Conservation (phyloP, 306 rosid genomes). For the Prunus dulcis region DNA sequence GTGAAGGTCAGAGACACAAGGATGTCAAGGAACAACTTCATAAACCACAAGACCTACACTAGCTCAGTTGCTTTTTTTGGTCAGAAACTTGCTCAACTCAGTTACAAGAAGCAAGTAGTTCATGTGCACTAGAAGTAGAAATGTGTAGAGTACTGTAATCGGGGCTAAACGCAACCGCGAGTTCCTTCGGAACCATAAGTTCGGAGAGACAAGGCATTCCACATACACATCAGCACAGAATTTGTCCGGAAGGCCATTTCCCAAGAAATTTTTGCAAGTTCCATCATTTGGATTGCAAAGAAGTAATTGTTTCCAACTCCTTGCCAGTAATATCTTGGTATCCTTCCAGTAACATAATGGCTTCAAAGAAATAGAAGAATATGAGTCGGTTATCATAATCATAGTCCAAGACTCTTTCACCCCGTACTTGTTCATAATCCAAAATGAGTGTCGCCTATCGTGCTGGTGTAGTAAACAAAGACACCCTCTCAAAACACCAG, state of each 20-base stretch:
- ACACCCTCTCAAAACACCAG: conserved; percentile 2
- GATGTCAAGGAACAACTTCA: not conserved
- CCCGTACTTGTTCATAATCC: conserved; percentile 15
- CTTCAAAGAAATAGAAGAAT: not conserved
- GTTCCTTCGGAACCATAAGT: not conserved
- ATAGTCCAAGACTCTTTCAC: conserved; percentile 15
- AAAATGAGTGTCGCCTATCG: not conserved
- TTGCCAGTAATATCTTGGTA: not conserved
- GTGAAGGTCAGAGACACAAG: not conserved
- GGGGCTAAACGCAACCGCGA: not conserved
- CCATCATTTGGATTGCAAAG: not conserved
- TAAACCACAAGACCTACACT: not conserved
- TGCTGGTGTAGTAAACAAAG: conserved; percentile 15
- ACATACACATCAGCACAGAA: conserved; percentile 11
- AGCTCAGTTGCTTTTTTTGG: not conserved
- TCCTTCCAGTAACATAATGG: conserved; percentile 18
- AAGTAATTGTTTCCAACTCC: conserved; percentile 2
- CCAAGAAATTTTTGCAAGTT: conserved; percentile 12
- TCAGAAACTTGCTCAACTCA: not conserved
- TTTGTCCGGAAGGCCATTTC: conserved; percentile 8
- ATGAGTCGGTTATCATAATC: conserved; percentile 2
- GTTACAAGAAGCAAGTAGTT: not conserved
- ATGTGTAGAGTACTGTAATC: not conserved
- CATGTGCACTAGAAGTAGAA: not conserved
- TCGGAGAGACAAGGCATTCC: conserved; percentile 15